phyloP scores from a whole-genome alignment of 2,329 filamentous ascomycete genomes.

The Pseudopithomyces maydicus region DNA sequence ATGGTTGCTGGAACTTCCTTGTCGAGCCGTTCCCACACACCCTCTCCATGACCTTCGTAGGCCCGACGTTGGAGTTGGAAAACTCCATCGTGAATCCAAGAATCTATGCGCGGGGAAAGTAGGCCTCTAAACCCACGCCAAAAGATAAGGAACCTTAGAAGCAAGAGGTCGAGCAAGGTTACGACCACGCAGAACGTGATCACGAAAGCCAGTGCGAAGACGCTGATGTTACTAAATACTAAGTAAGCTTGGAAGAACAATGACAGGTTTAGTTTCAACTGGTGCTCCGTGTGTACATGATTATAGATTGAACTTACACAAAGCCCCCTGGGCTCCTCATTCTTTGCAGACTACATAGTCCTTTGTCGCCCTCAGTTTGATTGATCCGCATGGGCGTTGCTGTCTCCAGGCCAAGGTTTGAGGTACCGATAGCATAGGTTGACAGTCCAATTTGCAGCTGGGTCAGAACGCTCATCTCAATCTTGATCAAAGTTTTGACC shows the following conservation, averaged over 20 bases:
- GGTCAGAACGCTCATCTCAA: not conserved
- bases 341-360: constrained; percentile 11
- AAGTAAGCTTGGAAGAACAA: not conserved
- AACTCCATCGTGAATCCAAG: constrained; percentile 17
- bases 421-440: not conserved
- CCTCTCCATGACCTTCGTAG: not conserved
- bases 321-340: constrained; percentile 19
- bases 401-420: not conserved
- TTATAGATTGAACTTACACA: constrained; percentile 16
- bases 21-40: not conserved
- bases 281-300: no score
- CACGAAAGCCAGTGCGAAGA: constrained; percentile 14
- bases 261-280: no score
- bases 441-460: not conserved
- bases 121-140: constrained; percentile 4
- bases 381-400: not conserved
- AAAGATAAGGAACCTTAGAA: constrained; percentile 13
- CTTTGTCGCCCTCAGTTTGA: constrained; percentile 10
- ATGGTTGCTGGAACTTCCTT: not conserved
- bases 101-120: constrained; percentile 5
- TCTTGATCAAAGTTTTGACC: not conserved
- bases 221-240: constrained; percentile 14
- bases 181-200: constrained; percentile 4
- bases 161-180: constrained; percentile 5
- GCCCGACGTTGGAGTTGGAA: constrained; percentile 16